Base-by-base conservation (phyloP, 805 yeast genomes). In the Peterozyma toletana region DNA sequence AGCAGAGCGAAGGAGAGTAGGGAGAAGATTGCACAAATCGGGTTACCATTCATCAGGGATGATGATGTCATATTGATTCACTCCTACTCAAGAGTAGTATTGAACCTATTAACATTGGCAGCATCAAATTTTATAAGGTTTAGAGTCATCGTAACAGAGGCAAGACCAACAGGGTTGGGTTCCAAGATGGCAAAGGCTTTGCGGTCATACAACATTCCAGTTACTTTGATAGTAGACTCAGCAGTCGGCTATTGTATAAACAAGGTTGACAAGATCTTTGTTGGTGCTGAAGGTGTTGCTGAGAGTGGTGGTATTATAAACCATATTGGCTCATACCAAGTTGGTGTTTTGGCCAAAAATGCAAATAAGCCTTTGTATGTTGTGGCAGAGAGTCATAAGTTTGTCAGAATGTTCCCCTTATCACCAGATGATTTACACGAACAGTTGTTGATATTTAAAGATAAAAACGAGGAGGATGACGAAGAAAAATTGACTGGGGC, bases 261-360 rank as follows among this genome's bases (percentile, higher is more conserved):
- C 60, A 85, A 86, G 60, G 89, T 90, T 11, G 95, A 91, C 66
- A 91, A 93, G 63, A 86, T 93, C 4, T 76, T 93, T 51, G 93
- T 93, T 51, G 99, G 99, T 44, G 99, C 99, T 1, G 99, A 93
- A 64, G 99, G 99, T 53, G 99, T 93, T 3, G 96, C 96, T 3
- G 99, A 93, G 67, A 84, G 95, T 60, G 99, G 99, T 45, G 99
- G 99, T 31, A 88, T 95, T 39, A 91, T 93, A 53, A 93, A 93
- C 63, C 90, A 86, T 53, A 82, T 93, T 49, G 99, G 99, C 5
- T 83, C 96, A 1, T 93, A 87, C 63, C 96, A 93, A 57, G 83
- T 91, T 40, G 97, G 97, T 35, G 91, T 93, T 38, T 67, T 93
- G 46, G 96, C 98, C 2, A 83, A 86, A 53, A 80, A 84, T 47